These are phyloP conservation scores for Moricandia moricandioides DNA, from an alignment of 345 rosid genomes.

Conservation along the genomic window DNA sequence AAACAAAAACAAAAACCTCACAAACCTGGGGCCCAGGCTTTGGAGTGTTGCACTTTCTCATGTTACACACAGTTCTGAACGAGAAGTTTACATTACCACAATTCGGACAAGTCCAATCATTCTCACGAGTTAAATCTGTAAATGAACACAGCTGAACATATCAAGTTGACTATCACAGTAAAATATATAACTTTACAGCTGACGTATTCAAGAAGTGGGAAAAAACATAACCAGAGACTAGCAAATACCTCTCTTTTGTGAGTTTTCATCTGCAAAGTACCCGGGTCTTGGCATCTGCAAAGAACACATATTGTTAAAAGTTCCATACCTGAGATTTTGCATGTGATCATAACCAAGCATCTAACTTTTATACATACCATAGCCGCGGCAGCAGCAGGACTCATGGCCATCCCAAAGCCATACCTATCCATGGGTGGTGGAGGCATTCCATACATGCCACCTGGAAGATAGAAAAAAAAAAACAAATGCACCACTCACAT, in stretches of 20 bases:
- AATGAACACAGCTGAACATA: background rate
- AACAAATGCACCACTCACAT: slow-evolving; percentile 5
- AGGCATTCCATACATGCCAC: slow-evolving; percentile 83
- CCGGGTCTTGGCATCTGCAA: slow-evolving; percentile 84
- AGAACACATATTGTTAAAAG: slow-evolving; percentile 23
- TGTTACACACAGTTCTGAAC: slow-evolving; percentile 90
- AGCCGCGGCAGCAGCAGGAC: slow-evolving; percentile 62
- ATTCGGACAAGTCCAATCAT: slow-evolving; percentile 97
- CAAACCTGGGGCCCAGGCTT: slow-evolving; percentile 96
- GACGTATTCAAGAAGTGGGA: background rate
- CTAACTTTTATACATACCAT: slow-evolving; percentile 57
- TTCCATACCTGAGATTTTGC: slow-evolving; percentile 1
- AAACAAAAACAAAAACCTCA: slow-evolving; percentile 8
- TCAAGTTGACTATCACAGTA: slow-evolving; percentile 6
- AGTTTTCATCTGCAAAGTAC: slow-evolving; percentile 73
- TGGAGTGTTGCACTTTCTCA: slow-evolving; percentile 98
- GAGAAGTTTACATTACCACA: slow-evolving; percentile 98
- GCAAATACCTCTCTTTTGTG: slow-evolving; percentile 55
- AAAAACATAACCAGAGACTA: background rate
- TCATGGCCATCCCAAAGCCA: slow-evolving; percentile 84
- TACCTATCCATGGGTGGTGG: slow-evolving; percentile 79
- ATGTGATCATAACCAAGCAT: slow-evolving; percentile 15
- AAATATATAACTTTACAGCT: background rate
- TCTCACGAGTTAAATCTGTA: slow-evolving; percentile 77
- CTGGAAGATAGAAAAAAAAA: slow-evolving; percentile 34